Conservation (phyloP, 495 filamentous ascomycete genomes). For the Penicillium odoratum region DNA sequence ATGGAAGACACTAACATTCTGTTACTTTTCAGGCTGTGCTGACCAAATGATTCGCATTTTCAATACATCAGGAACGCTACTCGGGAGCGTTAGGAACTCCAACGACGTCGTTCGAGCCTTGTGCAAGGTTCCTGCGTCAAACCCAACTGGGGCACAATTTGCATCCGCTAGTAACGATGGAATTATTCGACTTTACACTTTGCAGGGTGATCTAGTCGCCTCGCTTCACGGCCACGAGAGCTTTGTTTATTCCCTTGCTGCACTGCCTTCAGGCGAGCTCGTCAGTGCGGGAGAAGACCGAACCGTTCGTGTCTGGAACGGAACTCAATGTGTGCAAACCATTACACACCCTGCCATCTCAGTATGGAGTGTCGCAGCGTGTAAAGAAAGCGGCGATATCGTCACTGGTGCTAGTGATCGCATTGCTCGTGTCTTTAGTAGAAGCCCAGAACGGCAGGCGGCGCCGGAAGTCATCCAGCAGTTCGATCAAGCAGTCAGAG, state of each 20-base stretch:
- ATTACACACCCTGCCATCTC: constrained; percentile 98
- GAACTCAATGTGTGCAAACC: constrained; percentile 81
- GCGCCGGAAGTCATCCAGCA: constrained; percentile 54
- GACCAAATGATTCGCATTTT: constrained; percentile 88
- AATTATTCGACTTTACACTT: constrained; percentile 78
- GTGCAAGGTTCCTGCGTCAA: constrained; percentile 72
- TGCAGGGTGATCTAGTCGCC: constrained; percentile 69
- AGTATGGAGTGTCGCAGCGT: constrained; percentile 88
- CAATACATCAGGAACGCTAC: constrained; percentile 60
- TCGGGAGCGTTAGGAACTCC: constrained; percentile 68
- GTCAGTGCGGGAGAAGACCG: constrained; percentile 93
- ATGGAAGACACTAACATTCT: background rate
- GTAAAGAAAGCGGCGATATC: constrained; percentile 82
- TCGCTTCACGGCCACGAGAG: constrained; percentile 86
- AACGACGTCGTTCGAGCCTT: constrained; percentile 82
- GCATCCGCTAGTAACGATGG: constrained; percentile 89
- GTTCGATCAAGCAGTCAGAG: constrained; percentile 79
- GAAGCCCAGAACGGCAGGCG: constrained; percentile 69
- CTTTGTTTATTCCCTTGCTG: constrained; percentile 88
- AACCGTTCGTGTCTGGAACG: constrained; percentile 85
- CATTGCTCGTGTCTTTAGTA: constrained; percentile 80
- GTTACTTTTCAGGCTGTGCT: constrained; percentile 61
- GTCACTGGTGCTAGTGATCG: constrained; percentile 90
- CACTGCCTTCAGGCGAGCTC: constrained; percentile 78
- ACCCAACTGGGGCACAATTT: constrained; percentile 80